These are phyloP conservation scores for Pleurozium schreberi DNA, from an alignment of 225 moss, liverwort and hornwort genomes.

Conservation along the genomic window DNA sequence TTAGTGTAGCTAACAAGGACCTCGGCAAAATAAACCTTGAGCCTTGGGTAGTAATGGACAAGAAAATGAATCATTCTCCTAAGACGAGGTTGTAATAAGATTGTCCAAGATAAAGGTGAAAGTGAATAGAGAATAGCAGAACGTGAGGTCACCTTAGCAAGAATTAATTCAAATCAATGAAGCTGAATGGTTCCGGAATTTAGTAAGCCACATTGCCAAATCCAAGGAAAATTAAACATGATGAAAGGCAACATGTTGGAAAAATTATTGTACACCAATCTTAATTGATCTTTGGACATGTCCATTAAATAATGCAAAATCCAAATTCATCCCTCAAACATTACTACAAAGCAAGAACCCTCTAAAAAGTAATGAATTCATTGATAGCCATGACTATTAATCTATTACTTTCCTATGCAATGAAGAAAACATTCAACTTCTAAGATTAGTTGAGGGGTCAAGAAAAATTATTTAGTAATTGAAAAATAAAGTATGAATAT, in stretches of 20 bases:
- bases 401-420: neutral
- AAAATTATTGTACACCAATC: neutral
- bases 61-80: neutral
- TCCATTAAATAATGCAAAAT: accelerated
- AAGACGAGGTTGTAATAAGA: neutral
- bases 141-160: neutral
- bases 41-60: neutral
- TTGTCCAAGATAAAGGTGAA: neutral
- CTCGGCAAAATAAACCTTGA: too few relatives aligned
- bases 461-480: neutral
- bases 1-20: neutral
- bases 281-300: neutral
- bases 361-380: too few relatives aligned
- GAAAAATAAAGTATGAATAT: accelerated
- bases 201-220: too few relatives aligned
- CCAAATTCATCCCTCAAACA: neutral
- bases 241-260: neutral
- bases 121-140: neutral
- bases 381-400: neutral
- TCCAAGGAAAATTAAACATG: neutral
- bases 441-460: neutral
- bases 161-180: neutral
- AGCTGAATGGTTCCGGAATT: neutral
- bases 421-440: neutral
- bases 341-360: accelerated